Conservation (phyloP, 2,329 filamentous ascomycete species). For the Talaromyces sp. region DNA sequence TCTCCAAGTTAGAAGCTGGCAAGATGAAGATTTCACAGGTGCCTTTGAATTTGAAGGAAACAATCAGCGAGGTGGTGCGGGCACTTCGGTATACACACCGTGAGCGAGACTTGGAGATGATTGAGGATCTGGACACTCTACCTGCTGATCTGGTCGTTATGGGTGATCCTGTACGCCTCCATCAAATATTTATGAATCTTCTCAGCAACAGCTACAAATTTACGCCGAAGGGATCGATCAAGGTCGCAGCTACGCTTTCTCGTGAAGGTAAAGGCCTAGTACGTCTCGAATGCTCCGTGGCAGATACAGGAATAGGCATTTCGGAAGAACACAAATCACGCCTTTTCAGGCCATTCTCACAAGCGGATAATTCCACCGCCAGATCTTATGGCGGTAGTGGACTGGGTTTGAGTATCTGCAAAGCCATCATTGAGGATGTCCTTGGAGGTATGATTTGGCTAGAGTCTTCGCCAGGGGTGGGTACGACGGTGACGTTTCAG, state of each 20-base stretch:
- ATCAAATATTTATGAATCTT: constrained; percentile 74
- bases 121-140: constrained; percentile 58
- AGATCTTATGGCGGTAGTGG: constrained; percentile 89
- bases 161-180: constrained; percentile 75
- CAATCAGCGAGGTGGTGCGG: constrained; percentile 58
- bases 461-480: constrained; percentile 62
- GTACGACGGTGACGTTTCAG: constrained; percentile 66
- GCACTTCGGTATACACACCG: constrained; percentile 59
- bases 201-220: constrained; percentile 94
- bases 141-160: constrained; percentile 62
- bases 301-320: constrained; percentile 88
- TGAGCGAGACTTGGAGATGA: constrained; percentile 54
- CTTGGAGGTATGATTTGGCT: constrained; percentile 82
- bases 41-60: constrained; percentile 67
- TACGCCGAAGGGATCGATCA: constrained; percentile 79
- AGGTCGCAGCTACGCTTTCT: constrained; percentile 69
- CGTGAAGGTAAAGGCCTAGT: constrained; percentile 64
- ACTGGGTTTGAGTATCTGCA: constrained; percentile 87
- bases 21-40: constrained; percentile 87
- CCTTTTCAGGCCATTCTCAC: constrained; percentile 86
- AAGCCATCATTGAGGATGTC: constrained; percentile 86
- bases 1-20: constrained; percentile 78
- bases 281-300: constrained; percentile 75
- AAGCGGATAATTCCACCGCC: constrained; percentile 85
- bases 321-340: constrained; percentile 70